Evolutionary conservation across 805 yeast species (phyloP).

Genomic region (Zygotorulaspora sp.): DNA sequence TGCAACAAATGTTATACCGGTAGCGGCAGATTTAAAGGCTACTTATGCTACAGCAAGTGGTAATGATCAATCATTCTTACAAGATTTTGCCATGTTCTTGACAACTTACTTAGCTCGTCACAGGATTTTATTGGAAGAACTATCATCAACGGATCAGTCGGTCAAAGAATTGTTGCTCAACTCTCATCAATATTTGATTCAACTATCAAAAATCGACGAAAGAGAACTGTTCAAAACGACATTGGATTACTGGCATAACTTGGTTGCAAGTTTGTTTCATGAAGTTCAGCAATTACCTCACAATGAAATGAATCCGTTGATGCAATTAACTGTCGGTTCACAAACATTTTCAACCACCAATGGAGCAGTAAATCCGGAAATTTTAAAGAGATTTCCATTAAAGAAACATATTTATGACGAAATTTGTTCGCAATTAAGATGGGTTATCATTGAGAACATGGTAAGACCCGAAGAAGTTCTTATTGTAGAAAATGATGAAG

Average conservation of each 20-base stretch:
- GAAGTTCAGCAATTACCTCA: constrained; percentile 82
- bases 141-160: constrained; percentile 38
- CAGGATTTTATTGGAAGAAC: constrained; percentile 55
- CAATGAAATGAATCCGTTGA: constrained; percentile 65
- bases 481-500: constrained; percentile 96
- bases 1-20: constrained; percentile 59
- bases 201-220: constrained; percentile 86
- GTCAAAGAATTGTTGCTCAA: constrained; percentile 57
- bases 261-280: constrained; percentile 75
- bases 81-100: constrained; percentile 90
- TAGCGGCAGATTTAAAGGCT: constrained; percentile 61
- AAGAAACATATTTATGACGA: constrained; percentile 82
- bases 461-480: constrained; percentile 97
- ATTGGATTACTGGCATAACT: constrained; percentile 87
- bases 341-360: constrained; percentile 44
- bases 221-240: constrained; percentile 94
- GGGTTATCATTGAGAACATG: constrained; percentile 96
- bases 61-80: constrained; percentile 86
- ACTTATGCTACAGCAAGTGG: constrained; percentile 73
- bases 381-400: constrained; percentile 71
- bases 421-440: constrained; percentile 74
- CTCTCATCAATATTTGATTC: constrained; percentile 76
- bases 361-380: constrained; percentile 83
- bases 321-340: constrained; percentile 54
- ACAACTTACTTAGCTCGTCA: constrained; percentile 80